Evolutionary conservation across 2,329 filamentous ascomycete species (phyloP), one percentile per base, ranked within the genome.

Genomic region (Phoma herbarum): DNA sequence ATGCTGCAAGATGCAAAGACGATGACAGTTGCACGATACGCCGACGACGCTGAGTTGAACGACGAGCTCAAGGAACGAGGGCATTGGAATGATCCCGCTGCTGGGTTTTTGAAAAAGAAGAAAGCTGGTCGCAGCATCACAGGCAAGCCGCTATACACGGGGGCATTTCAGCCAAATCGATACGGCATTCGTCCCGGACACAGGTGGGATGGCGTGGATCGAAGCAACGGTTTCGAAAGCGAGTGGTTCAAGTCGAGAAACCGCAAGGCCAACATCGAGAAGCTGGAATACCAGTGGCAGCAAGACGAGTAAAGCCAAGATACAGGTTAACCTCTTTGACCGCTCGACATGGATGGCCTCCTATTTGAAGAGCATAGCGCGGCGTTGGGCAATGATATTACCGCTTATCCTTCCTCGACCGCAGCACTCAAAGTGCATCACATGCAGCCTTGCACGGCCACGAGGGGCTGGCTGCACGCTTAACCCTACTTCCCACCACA

Each of bases 201-300:
- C 80, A 84, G 92, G 64, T 99, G 95, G 95, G 95, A 99, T 82
- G 95, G 96, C 6, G 95, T 99, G 18, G 95, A 99, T 81, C 84
- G 95, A 65, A 85, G 92, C 20, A 99, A 92, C 79, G 94, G 94
- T 0, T 98, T 97, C 75, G 95, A 99, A 80, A 90, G 87, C 62
- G 90, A 97, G 74, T 90, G 93, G 80, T 98, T 98, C 80, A 92
- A 90, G 75, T 91, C 93, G 2, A 82, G 93, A 65, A 97, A 97
- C 76, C 83, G 87, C 66, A 86, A 86, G 66, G 87, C 88, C 70
- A 88, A 93, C 74, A 87, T 90, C 68, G 90, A 91, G 77, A 89
- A 89, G 29, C 77, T 98, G 71, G 88, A 94, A 69, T 98, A 97
- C 77, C 88, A 90, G 29, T 99, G 94, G 95, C 92, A 97, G 82